A percentile compares a stretch with the other conserved stretches of the same genome.
Conservation (phyloP, 345 rosid species). For the Streptanthus diversifolius region DNA sequence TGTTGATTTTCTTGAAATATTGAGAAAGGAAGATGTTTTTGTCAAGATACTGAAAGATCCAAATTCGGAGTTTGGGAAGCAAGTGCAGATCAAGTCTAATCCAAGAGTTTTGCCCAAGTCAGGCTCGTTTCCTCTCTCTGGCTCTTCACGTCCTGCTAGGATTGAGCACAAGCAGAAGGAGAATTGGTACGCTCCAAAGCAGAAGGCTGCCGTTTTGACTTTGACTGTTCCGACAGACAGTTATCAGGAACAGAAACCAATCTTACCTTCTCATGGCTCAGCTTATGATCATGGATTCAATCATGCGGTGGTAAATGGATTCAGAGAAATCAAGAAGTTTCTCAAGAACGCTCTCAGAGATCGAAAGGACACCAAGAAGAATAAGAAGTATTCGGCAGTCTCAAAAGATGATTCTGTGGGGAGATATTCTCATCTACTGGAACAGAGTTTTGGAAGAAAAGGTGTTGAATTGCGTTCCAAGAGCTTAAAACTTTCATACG, state of each 20-base stretch:
- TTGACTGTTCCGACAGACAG: slow-evolving; percentile 21
- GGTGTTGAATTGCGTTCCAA: slow-evolving; percentile 46
- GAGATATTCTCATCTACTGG: slow-evolving; percentile 55
- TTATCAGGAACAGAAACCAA: slow-evolving; percentile 26
- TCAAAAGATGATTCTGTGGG: slow-evolving; percentile 44
- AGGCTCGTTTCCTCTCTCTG: slow-evolving; percentile 71
- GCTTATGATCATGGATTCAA: slow-evolving; percentile 48
- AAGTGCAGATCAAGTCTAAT: slow-evolving; percentile 38
- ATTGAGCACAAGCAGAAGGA: slow-evolving; percentile 74
- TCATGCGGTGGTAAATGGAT: slow-evolving; percentile 40
- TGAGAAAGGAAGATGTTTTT: slow-evolving; percentile 53
- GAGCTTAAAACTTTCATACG: slow-evolving; percentile 59
- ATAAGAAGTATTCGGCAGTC: slow-evolving; percentile 11
- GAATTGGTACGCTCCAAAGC: slow-evolving; percentile 52
- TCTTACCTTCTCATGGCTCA: slow-evolving; percentile 29
- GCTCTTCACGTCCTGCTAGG: slow-evolving; percentile 45
- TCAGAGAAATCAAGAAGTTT: slow-evolving; percentile 57
- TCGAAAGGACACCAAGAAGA: slow-evolving; percentile 33
- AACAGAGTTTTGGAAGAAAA: slow-evolving; percentile 34
- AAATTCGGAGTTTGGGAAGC: slow-evolving; percentile 27
- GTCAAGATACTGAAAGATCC: slow-evolving; percentile 49
- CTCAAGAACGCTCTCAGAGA: slow-evolving; percentile 55
- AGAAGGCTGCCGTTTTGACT: slow-evolving; percentile 30
- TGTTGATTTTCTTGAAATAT: slow-evolving; percentile 57
- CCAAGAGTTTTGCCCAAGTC: slow-evolving; percentile 53